Evolutionary conservation across 306 rosid genomes (phyloP).

Genomic region (Gynostemma pentaphyllum): DNA sequence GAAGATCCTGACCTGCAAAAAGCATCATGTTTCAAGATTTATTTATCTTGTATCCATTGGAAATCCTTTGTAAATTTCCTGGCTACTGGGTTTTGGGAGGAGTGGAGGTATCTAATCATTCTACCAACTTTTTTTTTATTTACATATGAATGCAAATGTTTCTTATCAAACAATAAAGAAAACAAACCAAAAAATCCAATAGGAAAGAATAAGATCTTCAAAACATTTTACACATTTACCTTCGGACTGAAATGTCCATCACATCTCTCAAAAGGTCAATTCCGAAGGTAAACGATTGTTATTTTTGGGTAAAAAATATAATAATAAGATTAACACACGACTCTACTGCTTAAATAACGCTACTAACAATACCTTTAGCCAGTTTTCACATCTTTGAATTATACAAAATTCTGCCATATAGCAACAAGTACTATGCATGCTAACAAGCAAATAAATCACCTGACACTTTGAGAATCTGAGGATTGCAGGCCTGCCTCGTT

Average conservation of each 20-base stretch:
- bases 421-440: neutral
- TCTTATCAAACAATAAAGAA: too few species aligned
- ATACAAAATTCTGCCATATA: neutral
- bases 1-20: slow-evolving; percentile 51
- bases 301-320: neutral
- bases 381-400: neutral
- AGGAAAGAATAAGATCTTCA: too few species aligned
- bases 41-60: neutral
- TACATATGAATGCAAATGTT: too few species aligned
- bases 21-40: slow-evolving; percentile 10
- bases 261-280: neutral
- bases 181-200: too few species aligned
- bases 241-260: too few species aligned
- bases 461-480: slow-evolving; percentile 48
- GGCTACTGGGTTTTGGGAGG: too few species aligned
- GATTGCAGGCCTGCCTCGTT: slow-evolving; percentile 42
- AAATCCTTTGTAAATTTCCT: neutral
- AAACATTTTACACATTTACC: too few species aligned
- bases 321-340: neutral
- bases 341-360: neutral
- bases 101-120: too few species aligned
- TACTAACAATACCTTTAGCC: neutral
- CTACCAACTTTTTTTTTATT: too few species aligned
- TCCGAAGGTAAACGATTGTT: neutral
- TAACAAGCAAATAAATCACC: slow-evolving; percentile 31